Base-by-base conservation (phyloP, 2,329 filamentous ascomycete species). In the Pseudocercospora eumusae region DNA sequence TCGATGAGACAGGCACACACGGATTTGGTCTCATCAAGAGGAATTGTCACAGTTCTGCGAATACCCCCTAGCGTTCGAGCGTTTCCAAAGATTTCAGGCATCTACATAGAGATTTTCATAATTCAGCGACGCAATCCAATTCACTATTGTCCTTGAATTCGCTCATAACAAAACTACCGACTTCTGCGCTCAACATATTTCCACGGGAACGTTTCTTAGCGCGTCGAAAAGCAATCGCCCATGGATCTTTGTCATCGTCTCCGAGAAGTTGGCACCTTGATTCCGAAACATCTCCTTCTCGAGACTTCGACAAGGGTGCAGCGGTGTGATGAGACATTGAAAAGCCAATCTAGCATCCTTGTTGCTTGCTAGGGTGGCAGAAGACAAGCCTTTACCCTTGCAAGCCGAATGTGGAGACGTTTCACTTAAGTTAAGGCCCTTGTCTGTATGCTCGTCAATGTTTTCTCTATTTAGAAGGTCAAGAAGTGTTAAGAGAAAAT, bases 251-350 rank as follows among this genome's bases (percentile, higher is more conserved):
- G 7, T 13, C 2, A 21, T 45, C 42, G 42, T 45, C 42, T 45
- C 42, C 42, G 42, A 45, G 42, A 21, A 21, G 42, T 45, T 45
- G 42, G n/a, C 31, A 45, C 42, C n/a, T 21, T 3, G 42, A 45
- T 21, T 45, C 42, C 42, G 42, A 45, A 21, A 45, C 42, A 45
- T 45, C 42, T 45, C 42, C 42, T 20, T 18, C 42, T 45, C 42
- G 11, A 45, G 42, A 45, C n/a, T 45, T 21, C 10, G n/a, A 21
- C 42, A 45, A 21, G 42, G 42, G n/a, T 45, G 42, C 42, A 21
- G 42, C 42, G n/a, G 42, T 45, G 42, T 45, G 42, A 45, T 45
- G 42, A 33, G n/a, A n/a, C n/a, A n/a, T n/a, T n/a, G n/a, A n/a
- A 11, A 45, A 45, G 42, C 42, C 6, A 45, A 45, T 45, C 42